Base-by-base conservation (phyloP, 2,329 filamentous ascomycete genomes). In the Pseudopithomyces chartarum region DNA sequence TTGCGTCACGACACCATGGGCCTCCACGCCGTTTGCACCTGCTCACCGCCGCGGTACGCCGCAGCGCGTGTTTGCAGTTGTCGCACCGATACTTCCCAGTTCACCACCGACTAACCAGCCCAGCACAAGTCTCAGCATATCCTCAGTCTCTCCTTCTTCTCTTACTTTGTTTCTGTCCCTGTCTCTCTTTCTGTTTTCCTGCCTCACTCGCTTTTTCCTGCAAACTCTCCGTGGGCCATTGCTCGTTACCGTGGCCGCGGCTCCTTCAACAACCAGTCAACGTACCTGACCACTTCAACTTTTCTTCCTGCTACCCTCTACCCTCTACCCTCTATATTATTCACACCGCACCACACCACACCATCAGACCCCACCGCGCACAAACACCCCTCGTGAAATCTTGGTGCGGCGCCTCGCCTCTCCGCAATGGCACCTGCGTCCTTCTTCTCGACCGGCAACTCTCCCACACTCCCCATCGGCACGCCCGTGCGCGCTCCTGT, bases 381-480 rank as follows among this genome's bases (percentile, higher is more conserved):
- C 26, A 29, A 8, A 20, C 6, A n/a, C 19, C 39, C 17, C 8
- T 17, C 19, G 8, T 34, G 7, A 2, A 12, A n/a, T 42, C 19
- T 19, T 29, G 12, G 23, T 13, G n/a, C 33, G 26, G 40, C 13
- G 13, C 7, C 7, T 36, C 26, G 4, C 8, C 45, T 36, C 15
- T 22, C n/a, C 34, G 36, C 17, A 10, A 69, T 69, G 65, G 44
- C 62, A 15, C 61, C 59, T 22, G 51, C 59, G 29, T 45, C 60
- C 17, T 56, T 56, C 36, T 51, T 54, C 40, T 48, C 53, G 20
- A 46, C 26, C 53, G 22, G 19, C 48, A 22, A 40, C 11, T 47
- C 52, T 22, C 52, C 52, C 17, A n/a, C 23, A 23, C 6, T 19
- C n/a, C 40, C 58, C 38, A 48, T 54, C 45, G 43, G 34, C 33